Conservation (phyloP, 2,329 filamentous ascomycete species). For the Diplodia sapinea region DNA sequence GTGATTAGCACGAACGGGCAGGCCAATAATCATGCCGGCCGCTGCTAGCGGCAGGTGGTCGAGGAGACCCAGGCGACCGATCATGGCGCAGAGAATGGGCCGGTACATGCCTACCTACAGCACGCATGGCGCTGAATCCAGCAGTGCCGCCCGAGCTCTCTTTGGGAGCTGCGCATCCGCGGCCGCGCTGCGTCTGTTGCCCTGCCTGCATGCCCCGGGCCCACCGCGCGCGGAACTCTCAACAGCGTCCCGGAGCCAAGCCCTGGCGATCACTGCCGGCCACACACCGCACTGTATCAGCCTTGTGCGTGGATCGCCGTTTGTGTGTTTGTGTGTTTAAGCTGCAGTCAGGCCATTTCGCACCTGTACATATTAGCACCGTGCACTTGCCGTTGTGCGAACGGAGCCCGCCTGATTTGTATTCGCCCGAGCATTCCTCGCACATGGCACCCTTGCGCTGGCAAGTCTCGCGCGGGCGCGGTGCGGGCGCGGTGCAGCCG, state of each 20-base stretch:
- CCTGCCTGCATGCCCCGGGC: slow-evolving; percentile 14
- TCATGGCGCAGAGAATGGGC: slow-evolving; percentile 31
- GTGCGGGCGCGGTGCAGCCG: slow-evolving; percentile 27
- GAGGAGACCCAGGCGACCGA: slow-evolving; percentile 32
- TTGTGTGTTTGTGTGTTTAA: slow-evolving; percentile 30
- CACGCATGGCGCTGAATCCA: slow-evolving; percentile 18
- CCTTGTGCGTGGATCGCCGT: slow-evolving; percentile 29
- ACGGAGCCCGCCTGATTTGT: slow-evolving; percentile 29
- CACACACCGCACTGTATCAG: slow-evolving; percentile 29
- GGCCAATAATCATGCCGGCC: slow-evolving; percentile 38
- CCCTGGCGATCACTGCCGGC: slow-evolving; percentile 27
- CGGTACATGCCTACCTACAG: slow-evolving; percentile 27
- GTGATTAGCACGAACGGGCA: slow-evolving; percentile 28
- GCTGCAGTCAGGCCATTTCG: slow-evolving; percentile 27
- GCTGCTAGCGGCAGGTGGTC: slow-evolving; percentile 26
- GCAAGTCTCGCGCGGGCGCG: slow-evolving; percentile 17
- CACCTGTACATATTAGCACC: slow-evolving; percentile 17
- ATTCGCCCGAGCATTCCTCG: slow-evolving; percentile 33
- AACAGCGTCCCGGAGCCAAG: slow-evolving; percentile 16
- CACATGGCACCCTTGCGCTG: slow-evolving; percentile 47
- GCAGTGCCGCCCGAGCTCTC: slow-evolving; percentile 24
- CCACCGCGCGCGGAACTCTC: slow-evolving; percentile 14
- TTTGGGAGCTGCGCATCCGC: slow-evolving; percentile 16
- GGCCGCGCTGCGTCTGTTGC: not conserved
- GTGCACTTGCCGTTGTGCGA: slow-evolving; percentile 25